Percentiles rank a stretch among this genome's conserved stretches.
These are phyloP conservation scores for Colletotrichum tropicale DNA, from an alignment of 2,329 filamentous ascomycete species.

Conservation along the genomic window DNA sequence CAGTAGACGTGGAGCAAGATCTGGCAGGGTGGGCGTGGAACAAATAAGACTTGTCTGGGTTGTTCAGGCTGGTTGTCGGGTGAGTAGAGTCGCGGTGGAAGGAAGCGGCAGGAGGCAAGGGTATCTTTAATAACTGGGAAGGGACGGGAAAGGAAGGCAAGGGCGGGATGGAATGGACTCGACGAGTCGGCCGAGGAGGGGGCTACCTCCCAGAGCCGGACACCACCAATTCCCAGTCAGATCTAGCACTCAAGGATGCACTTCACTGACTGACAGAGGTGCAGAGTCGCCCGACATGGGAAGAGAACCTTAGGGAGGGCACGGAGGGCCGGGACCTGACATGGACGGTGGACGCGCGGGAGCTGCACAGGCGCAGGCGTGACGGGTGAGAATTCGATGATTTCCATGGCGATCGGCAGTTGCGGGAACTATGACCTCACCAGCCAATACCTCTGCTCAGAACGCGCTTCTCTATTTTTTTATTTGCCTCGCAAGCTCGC, in stretches of 20 bases:
- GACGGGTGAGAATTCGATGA: slow-evolving; percentile 7
- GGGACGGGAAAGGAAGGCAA: not conserved
- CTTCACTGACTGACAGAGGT: not conserved
- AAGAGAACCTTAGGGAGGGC: not conserved
- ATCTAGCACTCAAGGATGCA: not conserved
- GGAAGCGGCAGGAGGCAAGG: not conserved
- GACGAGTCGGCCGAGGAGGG: not conserved
- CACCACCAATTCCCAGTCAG: not conserved
- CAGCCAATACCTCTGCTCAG: slow-evolving; percentile 3
- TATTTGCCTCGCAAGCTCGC: not conserved
- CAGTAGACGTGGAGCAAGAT: not conserved
- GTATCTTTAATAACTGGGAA: slow-evolving; percentile 14
- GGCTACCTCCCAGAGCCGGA: not conserved
- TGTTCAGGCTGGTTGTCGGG: slow-evolving; percentile 12
- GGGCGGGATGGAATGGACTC: not conserved
- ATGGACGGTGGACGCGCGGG: not conserved
- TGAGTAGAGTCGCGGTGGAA: not conserved
- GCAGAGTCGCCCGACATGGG: not conserved
- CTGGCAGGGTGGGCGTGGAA: slow-evolving; percentile 3
- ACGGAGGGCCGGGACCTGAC: not conserved
- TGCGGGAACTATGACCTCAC: slow-evolving; percentile 24
- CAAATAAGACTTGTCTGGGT: slow-evolving; percentile 3
- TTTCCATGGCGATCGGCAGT: slow-evolving; percentile 21
- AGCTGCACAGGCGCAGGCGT: not conserved
- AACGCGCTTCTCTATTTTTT: not conserved